Evolutionary conservation across 176 grass and related monocot genomes (phyloP), one percentile per base, ranked within the genome.

Genomic region (Pharus latifolius): DNA sequence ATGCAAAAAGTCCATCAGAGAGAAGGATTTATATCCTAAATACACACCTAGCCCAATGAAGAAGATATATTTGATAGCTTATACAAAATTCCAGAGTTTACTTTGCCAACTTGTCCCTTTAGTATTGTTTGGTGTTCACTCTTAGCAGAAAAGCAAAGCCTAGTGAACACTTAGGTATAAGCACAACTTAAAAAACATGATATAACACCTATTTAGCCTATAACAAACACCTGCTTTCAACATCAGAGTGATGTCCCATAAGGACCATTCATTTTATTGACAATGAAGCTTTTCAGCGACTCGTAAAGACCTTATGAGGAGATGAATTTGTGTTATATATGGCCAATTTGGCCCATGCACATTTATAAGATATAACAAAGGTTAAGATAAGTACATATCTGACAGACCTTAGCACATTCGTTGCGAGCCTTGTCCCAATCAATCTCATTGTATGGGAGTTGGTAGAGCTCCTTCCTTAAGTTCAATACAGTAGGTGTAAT

Each of bases 351-450:
- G 14, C n/a, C 10, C 46, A 55, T 28, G 9, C 30, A 11, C 4
- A 62, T 40, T 20, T 56, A 75, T 29, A 17, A 15, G 16, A 44
- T 47, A 64, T 14, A 77, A 69, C 49, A 65, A 76, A 50, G 16
- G 5, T 13, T 53, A 20, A 30, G 33, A 31, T 49, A 63, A 86
- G 34, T 34, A 60, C 33, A 48, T 41, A 64, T 49, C 11, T 43
- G 56, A 73, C 74, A 84, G 65, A 99, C 95, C 95, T 99, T 99
- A 57, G 95, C 90, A 82, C 95, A 99, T 72, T 77, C 82, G 20
- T 94, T 99, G 33, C 90, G 87, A 76, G 95, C 90, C 80, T 52
- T 80, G 70, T 94, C 81, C 95, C 95, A 99, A 86, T 97, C 75
- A 80, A 97, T 85, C 37, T 84, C 14, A 3, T 32, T 55, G 63